Base-by-base conservation (phyloP, 192 early-diverging fungal genomes). In the Dissophora ornata region DNA sequence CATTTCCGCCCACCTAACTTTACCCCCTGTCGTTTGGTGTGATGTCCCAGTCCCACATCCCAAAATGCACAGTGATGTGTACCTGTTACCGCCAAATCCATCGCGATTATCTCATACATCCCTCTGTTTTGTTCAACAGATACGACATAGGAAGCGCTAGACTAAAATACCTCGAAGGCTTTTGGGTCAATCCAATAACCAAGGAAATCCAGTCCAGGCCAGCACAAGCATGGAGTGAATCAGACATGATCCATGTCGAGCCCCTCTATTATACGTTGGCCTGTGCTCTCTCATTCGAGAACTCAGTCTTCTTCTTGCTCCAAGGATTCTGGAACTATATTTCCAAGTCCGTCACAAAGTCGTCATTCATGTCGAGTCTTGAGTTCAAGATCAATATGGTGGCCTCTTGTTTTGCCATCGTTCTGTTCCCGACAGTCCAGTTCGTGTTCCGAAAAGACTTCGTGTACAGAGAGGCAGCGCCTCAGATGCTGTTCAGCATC, bases 241-340 rank as follows among this genome's bases (percentile, higher is more conserved):
- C 28, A 1, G 64, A 77, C 24, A 32, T 40, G 1, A 6, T 41
- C 28, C 73, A 77, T 62, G 59, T 77, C 53, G 73, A 62, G 53
- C 73, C 73, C 22, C 73, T 77, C 28, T 77, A 77, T 29, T 77
- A 77, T 24, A 77, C 64, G 26, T 34, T 77, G 24, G 73, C 73
- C 22, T 62, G 63, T 24, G 13, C 28, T 16, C 52, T 77, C 13
- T 50, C 73, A 15, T 45, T 77, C 32, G 57, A 77, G 44, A 77
- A 54, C 53, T 62, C 22, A 2, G 51, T 47, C 21, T 67, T 77
- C 40, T 67, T 77, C 38, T 46, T 77, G 8, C 53, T 77, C 0
- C 57, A 54, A 40, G 57, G 62, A 18, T 77, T 77, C 28, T 77
- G 73, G 73, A 65, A 62, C 5, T 77, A 67, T 29, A 77, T 77